Evolutionary conservation across 129 eudicot species (phyloP), one percentile per base, ranked within the genome.

Genomic region (Centaurea solstitialis): DNA sequence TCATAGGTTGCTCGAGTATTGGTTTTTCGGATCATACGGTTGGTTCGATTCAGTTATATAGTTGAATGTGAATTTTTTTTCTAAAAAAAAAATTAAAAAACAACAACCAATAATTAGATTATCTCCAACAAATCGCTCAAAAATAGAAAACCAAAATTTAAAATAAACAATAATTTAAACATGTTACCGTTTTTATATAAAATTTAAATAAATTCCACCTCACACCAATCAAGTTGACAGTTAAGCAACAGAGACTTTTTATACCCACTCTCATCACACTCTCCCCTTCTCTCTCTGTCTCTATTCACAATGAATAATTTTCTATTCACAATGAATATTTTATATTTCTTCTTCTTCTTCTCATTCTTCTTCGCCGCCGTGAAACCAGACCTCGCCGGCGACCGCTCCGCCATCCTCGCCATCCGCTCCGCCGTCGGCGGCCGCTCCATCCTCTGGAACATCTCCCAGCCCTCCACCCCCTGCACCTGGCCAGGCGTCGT

Each of bases 401-500:
- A 91, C 76, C 70, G 82, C 5, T 73, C 88, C 12, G 88, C 93
- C 26, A 89, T 91, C 38, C 37, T 89, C 17, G 35, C 87, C 62
- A 82, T 91, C 77, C 89, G 92, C 9, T 70, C 87, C 10, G 70
- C 96, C 66, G 81, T 91, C 18, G 81, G 87, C 38, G 97, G 97
- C 39, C 83, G 92, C 35, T 74, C 89, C 61, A 74, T 83, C 24
- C 87, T 85, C 35, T 91, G 97, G 97, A 89, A 91, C 82, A 40
- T 81, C 77, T 70, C 97, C 0, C 73, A 79, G 20, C 73, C 85
- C 72, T 77, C 86, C 64, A 83, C 83, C 15, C 86, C 87, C 22
- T 91, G 97, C 75, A n/a, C 76, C 6, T 91, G 93, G 93, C 61
- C 76, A 17, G 93, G 93, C 0, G 91, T 91, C 26, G 62, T 37